Conservation (phyloP, 495 filamentous ascomycete species). For the Aspergillus sparsus region DNA sequence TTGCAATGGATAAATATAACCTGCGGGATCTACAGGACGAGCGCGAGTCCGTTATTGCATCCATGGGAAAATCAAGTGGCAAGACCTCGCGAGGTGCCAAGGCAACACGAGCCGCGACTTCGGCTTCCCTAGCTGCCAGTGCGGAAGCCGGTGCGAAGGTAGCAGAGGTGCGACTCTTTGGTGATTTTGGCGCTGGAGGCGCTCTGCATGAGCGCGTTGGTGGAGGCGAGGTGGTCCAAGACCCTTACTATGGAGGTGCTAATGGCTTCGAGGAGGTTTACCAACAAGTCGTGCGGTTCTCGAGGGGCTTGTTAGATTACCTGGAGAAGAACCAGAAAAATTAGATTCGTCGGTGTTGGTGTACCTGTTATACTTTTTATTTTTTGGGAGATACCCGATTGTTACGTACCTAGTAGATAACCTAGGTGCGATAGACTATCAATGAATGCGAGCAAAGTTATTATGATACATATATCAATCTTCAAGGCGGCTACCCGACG, state of each 20-base stretch:
- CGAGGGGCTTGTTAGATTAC: constrained; percentile 68
- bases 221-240: constrained; percentile 73
- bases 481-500: no score
- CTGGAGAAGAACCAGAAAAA: constrained; percentile 33
- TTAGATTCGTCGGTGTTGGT: constrained; percentile 1
- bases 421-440: constrained; percentile 8
- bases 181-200: constrained; percentile 71
- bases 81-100: constrained; percentile 29
- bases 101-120: constrained; percentile 30
- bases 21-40: constrained; percentile 65
- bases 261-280: constrained; percentile 85
- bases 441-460: constrained; percentile 4
- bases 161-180: constrained; percentile 74
- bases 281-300: constrained; percentile 79
- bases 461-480: no score
- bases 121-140: constrained; percentile 35
- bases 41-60: constrained; percentile 52
- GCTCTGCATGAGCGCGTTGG: constrained; percentile 70
- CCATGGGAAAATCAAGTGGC: constrained; percentile 39
- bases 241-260: constrained; percentile 87
- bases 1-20: constrained; percentile 94
- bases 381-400: constrained; percentile 23
- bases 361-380: not conserved
- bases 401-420: not conserved
- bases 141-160: constrained; percentile 35